phyloP scores from a whole-genome alignment of 805 yeast genomes.

The Kluyveromyces wickerhamii region DNA sequence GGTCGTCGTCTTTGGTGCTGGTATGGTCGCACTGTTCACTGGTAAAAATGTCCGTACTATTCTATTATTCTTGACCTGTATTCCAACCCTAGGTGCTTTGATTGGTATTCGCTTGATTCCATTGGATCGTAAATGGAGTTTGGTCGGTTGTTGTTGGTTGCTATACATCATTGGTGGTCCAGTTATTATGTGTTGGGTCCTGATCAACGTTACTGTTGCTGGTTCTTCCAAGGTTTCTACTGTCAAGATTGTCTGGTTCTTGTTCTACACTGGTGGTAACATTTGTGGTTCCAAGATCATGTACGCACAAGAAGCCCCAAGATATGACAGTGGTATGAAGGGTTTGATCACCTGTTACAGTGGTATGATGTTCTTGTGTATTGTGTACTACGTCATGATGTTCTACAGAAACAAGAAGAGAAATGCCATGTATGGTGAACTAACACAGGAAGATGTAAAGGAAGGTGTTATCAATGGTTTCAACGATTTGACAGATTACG shows the following conservation, averaged over 20 bases:
- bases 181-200: constrained; percentile 18
- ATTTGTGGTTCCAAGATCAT: constrained; percentile 16
- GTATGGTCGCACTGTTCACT: constrained; percentile 15
- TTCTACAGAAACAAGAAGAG: constrained; percentile 13
- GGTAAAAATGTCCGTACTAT: constrained; percentile 13
- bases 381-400: constrained; percentile 13
- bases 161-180: constrained; percentile 18
- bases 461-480: constrained; percentile 17
- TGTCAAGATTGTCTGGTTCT: constrained; percentile 15
- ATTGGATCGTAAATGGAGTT: constrained; percentile 15
- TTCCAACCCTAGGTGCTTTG: constrained; percentile 17
- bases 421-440: constrained; percentile 10
- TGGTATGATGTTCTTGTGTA: constrained; percentile 16
- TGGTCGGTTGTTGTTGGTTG: constrained; percentile 18
- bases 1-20: constrained; percentile 16
- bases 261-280: constrained; percentile 16
- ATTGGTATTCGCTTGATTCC: constrained; percentile 17
- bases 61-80: constrained; percentile 14
- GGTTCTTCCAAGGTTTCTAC: constrained; percentile 16
- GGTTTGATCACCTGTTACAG: constrained; percentile 16
- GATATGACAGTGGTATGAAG: constrained; percentile 16
- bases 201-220: constrained; percentile 16
- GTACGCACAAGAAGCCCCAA: constrained; percentile 16
- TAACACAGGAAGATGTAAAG: constrained; percentile 12
- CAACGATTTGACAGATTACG: constrained; percentile 17